These are phyloP conservation scores for Suillus lakei DNA, from an alignment of 768 basidiomycete species.

Conservation along the genomic window DNA sequence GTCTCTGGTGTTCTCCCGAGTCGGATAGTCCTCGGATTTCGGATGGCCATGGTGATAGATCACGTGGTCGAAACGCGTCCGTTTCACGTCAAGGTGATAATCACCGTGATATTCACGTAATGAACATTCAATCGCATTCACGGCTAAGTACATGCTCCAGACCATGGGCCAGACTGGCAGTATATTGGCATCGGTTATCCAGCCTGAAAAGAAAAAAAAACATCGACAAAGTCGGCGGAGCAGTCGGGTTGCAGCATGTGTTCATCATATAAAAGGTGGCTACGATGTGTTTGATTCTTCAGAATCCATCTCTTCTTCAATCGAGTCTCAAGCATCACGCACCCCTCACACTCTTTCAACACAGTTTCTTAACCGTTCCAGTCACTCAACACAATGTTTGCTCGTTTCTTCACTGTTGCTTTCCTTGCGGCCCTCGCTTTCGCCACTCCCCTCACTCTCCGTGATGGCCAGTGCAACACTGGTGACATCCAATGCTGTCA, in stretches of 20 bases:
- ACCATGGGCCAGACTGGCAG: not conserved
- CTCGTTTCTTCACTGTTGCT: constrained; percentile 18
- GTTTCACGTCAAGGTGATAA: not conserved
- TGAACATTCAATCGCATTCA: not conserved
- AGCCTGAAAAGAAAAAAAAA: not conserved
- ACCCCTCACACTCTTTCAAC: not conserved
- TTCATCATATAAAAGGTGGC: not conserved
- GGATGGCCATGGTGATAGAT: not conserved
- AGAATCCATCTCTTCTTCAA: not conserved
- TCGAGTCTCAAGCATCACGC: not conserved
- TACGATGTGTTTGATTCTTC: not conserved
- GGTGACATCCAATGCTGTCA: constrained; percentile 27
- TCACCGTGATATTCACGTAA: not conserved
- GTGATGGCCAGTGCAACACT: constrained; percentile 30
- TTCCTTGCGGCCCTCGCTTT: constrained; percentile 22
- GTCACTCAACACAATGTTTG: not conserved
- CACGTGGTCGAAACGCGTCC: not conserved
- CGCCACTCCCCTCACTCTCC: constrained; percentile 24
- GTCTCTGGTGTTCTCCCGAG: too few relatives aligned
- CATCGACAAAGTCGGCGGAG: not conserved
- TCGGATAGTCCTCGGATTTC: not conserved
- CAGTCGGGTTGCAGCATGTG: not conserved
- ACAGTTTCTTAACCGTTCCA: not conserved
- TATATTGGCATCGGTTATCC: not conserved
- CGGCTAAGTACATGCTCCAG: not conserved